Conservation (phyloP, 2,329 filamentous ascomycete species). For the Penicillium sp. region DNA sequence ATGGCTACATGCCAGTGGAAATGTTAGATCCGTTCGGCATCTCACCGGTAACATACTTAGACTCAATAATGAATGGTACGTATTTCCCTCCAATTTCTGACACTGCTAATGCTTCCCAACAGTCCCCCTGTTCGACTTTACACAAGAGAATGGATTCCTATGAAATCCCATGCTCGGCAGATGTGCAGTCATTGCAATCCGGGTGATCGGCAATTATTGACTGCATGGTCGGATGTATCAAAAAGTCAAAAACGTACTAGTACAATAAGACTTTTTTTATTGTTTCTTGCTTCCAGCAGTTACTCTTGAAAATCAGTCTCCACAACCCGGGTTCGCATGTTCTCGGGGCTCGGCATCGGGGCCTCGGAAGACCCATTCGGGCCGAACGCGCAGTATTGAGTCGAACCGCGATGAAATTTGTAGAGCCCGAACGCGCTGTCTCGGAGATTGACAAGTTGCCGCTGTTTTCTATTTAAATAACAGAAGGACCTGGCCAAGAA, state of each 20-base stretch:
- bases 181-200: neutral
- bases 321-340: neutral
- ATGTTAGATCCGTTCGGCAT: slow-evolving; percentile 16
- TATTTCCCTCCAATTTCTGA: neutral
- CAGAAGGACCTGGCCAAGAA: neutral
- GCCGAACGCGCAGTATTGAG: neutral
- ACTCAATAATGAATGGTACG: slow-evolving; percentile 33
- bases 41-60: slow-evolving; percentile 28
- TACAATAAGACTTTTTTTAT: neutral
- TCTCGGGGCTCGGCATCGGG: slow-evolving; percentile 5
- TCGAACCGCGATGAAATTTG: neutral
- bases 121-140: slow-evolving; percentile 27
- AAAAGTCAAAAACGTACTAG: neutral
- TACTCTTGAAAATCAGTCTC: neutral
- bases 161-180: neutral
- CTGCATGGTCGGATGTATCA: neutral
- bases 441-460: neutral
- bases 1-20: slow-evolving; percentile 11
- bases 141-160: slow-evolving; percentile 14
- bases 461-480: neutral
- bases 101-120: neutral
- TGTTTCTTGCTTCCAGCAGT: neutral
- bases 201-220: neutral
- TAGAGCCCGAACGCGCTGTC: neutral
- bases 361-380: slow-evolving; percentile 3